Base-by-base conservation (phyloP, 202 grass and related monocot species). In the Elaeis oleifera region DNA sequence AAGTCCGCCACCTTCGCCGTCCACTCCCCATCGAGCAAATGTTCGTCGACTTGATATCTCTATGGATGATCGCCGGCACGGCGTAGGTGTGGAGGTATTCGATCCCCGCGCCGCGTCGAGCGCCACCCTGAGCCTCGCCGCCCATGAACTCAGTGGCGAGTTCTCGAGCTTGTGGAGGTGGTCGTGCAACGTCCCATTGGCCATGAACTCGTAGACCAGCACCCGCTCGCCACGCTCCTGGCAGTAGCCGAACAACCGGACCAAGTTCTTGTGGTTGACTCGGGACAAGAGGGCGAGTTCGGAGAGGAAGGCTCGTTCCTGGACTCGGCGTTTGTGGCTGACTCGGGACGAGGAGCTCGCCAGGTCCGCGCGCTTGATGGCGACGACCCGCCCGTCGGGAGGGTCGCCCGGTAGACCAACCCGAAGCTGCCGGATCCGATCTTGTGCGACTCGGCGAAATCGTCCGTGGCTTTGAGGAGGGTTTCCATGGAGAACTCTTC, bases 61-160 rank as follows among this genome's bases (percentile, higher is more conserved):
- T 87, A 87, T 84, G 87, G 3, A 74, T 17, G 13, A 64, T 85
- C 27, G 15, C 2, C 23, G 17, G 58, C 14, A 61, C 55, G 0
- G 62, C 32, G 6, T 18, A 78, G 14, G 65, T 82, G 4, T 89
- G 70, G 64, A 74, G 75, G 51, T 15, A 61, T 36, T 72, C 72
- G 50, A 67, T 75, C 50, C 77, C 60, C 88, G 78, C 2, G 92
- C 87, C 4, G 80, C 77, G 1, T 91, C 0, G 0, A 91, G 92
- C 61, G 58, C 22, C 5, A 25, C 64, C 57, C 6, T 85, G 17
- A 0, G 48, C 0, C 84, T 71, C 1, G 61, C 92, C 0, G 79
- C 56, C 18, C 39, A 29, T 29, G 61, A 76, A 15, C 83, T 74
- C 73, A 75, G 79, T 54, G 65, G 16, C 61, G 51, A 48, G 31